Base-by-base conservation (phyloP, 2,329 filamentous ascomycete species). In the Westerdykella sp. region DNA sequence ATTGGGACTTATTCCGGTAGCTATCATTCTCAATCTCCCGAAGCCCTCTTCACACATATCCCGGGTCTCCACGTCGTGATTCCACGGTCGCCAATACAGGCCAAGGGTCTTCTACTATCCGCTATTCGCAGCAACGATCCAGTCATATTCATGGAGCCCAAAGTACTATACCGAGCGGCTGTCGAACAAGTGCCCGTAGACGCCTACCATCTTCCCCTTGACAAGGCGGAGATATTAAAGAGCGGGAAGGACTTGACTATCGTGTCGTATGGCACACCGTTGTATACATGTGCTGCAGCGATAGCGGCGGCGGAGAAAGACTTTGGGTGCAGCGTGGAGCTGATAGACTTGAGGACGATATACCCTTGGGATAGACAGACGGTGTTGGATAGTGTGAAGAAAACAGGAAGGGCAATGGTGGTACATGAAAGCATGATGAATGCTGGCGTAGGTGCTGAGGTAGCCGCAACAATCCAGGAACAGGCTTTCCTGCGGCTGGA, bases 361-460 rank as follows among this genome's bases (percentile, higher is more conserved):
- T 95, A 94, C 59, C 90, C 90, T 0, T 96, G 90, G 90, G 90
- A 96, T 63, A 80, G 87, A 57, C 75, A 84, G 61, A 85, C 85
- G 0, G 78, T 96, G 1, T 74, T 95, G 46, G 73, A 83, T 41
- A 95, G 89, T 51, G 90, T 95, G 12, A 80, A 78, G 55, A 95
- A 93, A 73, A 95, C 90, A 0, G 89, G 90, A 0, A 72, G 87
- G 46, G 88, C 85, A 32, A 78, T 96, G 42, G 84, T 96, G 1
- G 90, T 96, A 6, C 90, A 96, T 62, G 90, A 96, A 69, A 83
- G 87, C 44, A 94, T 93, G 85, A 77, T 90, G 50, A 95, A 95
- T 57, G 85, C 85, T 6, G 90, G 90, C 12, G 79, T 95, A 13
- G 90, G 90, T 2, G 89, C 90, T 5, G 89, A 95, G 62, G 83